Evolutionary conservation across 2,329 filamentous ascomycete genomes (phyloP).

Genomic region (Diplodia scrobiculata): DNA sequence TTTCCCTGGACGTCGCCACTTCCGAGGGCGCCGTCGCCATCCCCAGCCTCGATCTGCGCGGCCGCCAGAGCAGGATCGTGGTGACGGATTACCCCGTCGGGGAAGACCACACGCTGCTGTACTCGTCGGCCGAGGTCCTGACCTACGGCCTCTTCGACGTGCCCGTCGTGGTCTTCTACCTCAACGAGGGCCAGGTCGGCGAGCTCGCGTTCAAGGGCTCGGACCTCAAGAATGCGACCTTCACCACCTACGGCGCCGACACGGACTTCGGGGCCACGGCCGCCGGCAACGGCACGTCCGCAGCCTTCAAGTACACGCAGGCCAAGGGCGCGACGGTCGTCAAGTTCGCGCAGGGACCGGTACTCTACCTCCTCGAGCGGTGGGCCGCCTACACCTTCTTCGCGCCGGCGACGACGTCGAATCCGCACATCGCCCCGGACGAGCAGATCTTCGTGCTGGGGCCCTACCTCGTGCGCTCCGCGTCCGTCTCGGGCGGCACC

Average conservation of each 20-base stretch:
- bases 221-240: constrained; percentile 44
- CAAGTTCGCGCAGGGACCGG: constrained; percentile 44
- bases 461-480: constrained; percentile 47
- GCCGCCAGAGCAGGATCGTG: constrained; percentile 64
- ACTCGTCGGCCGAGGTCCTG: constrained; percentile 56
- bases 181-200: constrained; percentile 45
- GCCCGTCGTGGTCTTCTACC: constrained; percentile 46
- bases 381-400: constrained; percentile 45
- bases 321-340: constrained; percentile 42
- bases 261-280: constrained; percentile 49
- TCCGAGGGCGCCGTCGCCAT: constrained; percentile 58
- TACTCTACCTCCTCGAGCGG: constrained; percentile 44
- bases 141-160: constrained; percentile 46
- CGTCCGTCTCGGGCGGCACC: constrained; percentile 32
- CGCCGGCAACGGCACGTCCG: constrained; percentile 43
- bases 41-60: constrained; percentile 60
- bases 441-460: constrained; percentile 47
- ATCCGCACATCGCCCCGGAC: constrained; percentile 43
- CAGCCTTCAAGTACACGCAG: constrained; percentile 37
- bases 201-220: constrained; percentile 45
- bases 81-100: constrained; percentile 63
- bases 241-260: constrained; percentile 46
- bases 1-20: constrained; percentile 59
- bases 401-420: constrained; percentile 45
- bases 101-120: constrained; percentile 53